phyloP scores from a whole-genome alignment of 305 asterid species.

The Fraxinus nigra region DNA sequence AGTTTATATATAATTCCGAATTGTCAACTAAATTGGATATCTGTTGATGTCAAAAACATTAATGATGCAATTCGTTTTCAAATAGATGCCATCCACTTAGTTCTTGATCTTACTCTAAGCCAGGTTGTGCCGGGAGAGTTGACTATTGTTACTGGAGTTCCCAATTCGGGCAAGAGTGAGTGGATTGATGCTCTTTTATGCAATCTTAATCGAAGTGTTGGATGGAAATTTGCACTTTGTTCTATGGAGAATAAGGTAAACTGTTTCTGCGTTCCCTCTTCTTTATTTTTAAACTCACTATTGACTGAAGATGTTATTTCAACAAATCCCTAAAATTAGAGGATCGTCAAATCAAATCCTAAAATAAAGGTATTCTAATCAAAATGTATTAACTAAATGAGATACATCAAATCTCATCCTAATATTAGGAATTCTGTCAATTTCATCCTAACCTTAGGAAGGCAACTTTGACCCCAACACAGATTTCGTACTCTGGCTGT shows the following conservation, averaged over 20 bases:
- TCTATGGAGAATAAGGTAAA: slow-evolving; percentile 94
- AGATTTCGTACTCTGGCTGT: background rate
- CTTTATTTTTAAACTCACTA: slow-evolving; percentile 1
- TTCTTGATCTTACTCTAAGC: slow-evolving; percentile 17
- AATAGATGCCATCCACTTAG: background rate
- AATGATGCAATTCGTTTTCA: background rate
- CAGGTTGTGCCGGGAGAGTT: slow-evolving; percentile 99
- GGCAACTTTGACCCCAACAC: background rate
- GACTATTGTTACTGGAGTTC: slow-evolving; percentile 93
- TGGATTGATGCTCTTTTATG: slow-evolving; percentile 98
- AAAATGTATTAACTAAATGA: background rate
- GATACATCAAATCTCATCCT: background rate
- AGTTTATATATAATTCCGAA: background rate
- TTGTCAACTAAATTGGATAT: background rate
- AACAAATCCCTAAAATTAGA: background rate
- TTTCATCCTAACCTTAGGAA: background rate
- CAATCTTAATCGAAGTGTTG: slow-evolving; percentile 81
- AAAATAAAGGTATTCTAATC: background rate
- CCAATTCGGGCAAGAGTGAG: slow-evolving; percentile 99
- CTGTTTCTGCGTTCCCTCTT: background rate
- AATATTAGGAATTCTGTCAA: background rate
- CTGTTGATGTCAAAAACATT: background rate
- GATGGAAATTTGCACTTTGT: slow-evolving; percentile 95
- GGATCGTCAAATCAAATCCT: background rate
- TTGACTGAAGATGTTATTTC: background rate